These are phyloP conservation scores for Aspergillus ostianus DNA, from an alignment of 495 filamentous ascomycete species.

Conservation along the genomic window DNA sequence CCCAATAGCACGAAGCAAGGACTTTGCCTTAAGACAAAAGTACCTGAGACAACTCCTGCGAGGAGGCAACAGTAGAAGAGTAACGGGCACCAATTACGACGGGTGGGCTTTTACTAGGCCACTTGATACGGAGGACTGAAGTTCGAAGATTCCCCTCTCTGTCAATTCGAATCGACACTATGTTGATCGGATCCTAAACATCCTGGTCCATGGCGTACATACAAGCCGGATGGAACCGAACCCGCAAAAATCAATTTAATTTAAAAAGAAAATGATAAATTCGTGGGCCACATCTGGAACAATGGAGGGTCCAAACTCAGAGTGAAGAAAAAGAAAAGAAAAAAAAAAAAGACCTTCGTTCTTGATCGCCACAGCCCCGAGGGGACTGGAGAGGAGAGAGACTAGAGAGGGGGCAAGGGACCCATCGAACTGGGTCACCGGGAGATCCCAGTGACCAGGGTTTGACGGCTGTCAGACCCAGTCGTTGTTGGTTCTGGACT, in stretches of 20 bases:
- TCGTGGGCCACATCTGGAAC: not conserved
- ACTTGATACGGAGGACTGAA: too few species aligned
- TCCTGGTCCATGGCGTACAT: not conserved
- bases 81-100: not conserved
- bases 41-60: constrained; percentile 26
- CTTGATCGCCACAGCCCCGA: constrained; percentile 30
- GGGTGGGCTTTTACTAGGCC: not conserved
- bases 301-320: constrained; percentile 2
- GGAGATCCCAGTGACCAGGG: constrained; percentile 36
- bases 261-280: too few species aligned
- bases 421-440: constrained; percentile 33
- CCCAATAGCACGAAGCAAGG: constrained; percentile 44
- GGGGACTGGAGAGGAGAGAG: constrained; percentile 6
- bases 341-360: constrained; percentile 13
- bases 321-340: not conserved
- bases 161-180: too few species aligned
- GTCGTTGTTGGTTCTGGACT: constrained; percentile 19
- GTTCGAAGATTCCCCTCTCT: too few species aligned
- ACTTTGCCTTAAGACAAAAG: constrained; percentile 16
- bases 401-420: constrained; percentile 2
- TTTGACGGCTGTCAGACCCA: constrained; percentile 35
- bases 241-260: constrained; percentile 9
- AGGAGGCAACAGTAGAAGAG: constrained; percentile 18
- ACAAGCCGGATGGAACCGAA: constrained; percentile 6
- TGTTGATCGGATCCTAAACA: not conserved